phyloP scores from a whole-genome alignment of 164 flowering plant genomes.

The Buxus sempervirens region DNA sequence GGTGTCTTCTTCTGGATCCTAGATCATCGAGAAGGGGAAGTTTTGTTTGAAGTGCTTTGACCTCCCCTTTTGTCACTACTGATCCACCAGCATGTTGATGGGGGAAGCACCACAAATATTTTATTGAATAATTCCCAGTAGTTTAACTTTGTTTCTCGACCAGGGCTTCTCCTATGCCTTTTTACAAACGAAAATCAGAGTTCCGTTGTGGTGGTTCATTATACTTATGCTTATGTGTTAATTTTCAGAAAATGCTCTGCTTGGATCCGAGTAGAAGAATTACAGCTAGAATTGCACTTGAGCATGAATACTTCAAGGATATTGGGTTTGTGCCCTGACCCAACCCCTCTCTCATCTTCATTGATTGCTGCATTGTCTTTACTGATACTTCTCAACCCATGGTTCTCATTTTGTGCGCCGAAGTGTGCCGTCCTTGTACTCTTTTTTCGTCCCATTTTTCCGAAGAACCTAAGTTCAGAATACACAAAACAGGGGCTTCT shows the following conservation, averaged over 20 bases:
- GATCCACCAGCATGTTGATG: too few relatives aligned
- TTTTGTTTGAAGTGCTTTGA: background rate
- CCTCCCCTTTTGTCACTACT: too few relatives aligned
- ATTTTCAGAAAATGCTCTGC: slow-evolving; percentile 81
- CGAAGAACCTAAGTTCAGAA: too few relatives aligned
- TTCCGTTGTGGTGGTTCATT: background rate
- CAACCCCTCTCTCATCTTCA: slow-evolving; percentile 15
- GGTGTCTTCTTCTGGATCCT: background rate
- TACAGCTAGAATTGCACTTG: slow-evolving; percentile 82
- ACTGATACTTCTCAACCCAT: too few relatives aligned
- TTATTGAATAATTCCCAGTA: background rate
- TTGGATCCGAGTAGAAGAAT: slow-evolving; percentile 91
- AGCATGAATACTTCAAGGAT: slow-evolving; percentile 94
- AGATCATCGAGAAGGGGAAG: background rate
- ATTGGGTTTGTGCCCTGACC: slow-evolving; percentile 54
- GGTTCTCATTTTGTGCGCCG: too few relatives aligned
- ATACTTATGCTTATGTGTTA: slow-evolving; percentile 2
- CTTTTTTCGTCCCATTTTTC: too few relatives aligned
- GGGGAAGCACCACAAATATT: too few relatives aligned
- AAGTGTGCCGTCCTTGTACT: too few relatives aligned
- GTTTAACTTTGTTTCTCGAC: background rate
- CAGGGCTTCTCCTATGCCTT: too few relatives aligned
- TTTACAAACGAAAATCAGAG: background rate
- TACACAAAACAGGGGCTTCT: too few relatives aligned
- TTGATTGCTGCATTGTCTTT: too few relatives aligned